Evolutionary conservation across 768 basidiomycete genomes (phyloP), one percentile per base, ranked within the genome.

Genomic region (Hydnomerulius pinastri): DNA sequence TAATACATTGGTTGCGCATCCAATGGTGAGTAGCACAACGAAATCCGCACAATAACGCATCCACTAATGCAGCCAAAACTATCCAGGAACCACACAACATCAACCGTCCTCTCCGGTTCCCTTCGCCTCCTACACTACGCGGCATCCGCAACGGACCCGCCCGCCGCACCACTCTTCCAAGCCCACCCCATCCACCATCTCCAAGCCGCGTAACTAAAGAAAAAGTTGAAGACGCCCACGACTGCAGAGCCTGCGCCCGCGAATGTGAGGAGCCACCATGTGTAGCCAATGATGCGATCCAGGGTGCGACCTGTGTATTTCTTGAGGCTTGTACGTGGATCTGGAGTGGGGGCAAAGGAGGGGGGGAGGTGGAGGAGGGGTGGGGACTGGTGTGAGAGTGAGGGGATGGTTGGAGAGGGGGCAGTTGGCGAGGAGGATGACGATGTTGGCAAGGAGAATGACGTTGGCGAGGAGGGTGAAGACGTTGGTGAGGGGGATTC

Each of bases 221-320:
- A 51, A 60, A 87, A 82, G 63, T 91, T 92, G 59, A 85, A 82
- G 27, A 88, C 54, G 0, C 90, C 91, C 49, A 91, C 63, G n/a
- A 73, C 61, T 2, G 78, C 74, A 17, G 86, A 86, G 20, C 92
- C 92, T 20, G 86, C 86, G 18, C 95, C 95, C 17, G 92, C 65
- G 30, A 90, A 49, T 18, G 84, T 77, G 54, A 95, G 67, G 9
- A 87, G 35, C 76, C 81, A 90, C 95, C 94, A 98, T 8, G 79
- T 67, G 53, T 83, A 75, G 9, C 96, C 96, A 46, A 96, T 67
- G 35, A 85, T 50, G 50, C 89, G 82, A 64, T 93, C 94, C 36
- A 92, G 68, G 0, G 63, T 57, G 30, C 83, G 80, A 2, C 94
- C 94, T 1, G 70, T 65, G 62, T 82, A 81, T 38, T 80, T 79